Base-by-base conservation (phyloP, 257 asterid genomes). In the Apocynum venetum region DNA sequence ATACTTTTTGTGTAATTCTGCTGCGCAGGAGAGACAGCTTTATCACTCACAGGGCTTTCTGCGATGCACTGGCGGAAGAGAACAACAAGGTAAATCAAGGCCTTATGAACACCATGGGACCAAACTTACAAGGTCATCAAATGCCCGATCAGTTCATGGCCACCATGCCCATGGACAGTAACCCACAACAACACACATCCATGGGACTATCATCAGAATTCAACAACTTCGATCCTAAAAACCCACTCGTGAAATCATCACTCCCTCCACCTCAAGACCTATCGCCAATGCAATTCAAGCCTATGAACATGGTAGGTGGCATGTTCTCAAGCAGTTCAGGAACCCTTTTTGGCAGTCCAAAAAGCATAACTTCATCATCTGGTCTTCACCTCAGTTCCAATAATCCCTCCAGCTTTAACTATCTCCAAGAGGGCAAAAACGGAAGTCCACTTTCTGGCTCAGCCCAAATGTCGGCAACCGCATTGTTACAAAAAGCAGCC, bases 1-100 rank as follows among this genome's bases (percentile, higher is more conserved):
- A 25, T 25, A 25, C 31, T 25, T 25, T 25, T 25, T 25, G 31
- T 25, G 31, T 25, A 25, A 57, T 75, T 59, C 3, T 40, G 36
- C 6, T 40, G 36, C 6, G 36, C 94, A 91, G 98, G 96, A 86
- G 98, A 77, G 98, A 93, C 84, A 93, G 98, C 86, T 92, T 93
- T 81, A 90, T 93, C 64, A 92, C 98, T n/a, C 98, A 93, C 75
- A 86, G 98, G 74, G 97, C 97, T 6, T 93, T 93, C 81, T 93
- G 98, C 48, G 98, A 93, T 67, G 98, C 98, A 68, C 65, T 93
- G 56, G 92, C 98, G 0, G 98, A 93, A 82, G 98, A 93, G 81
- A 93, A 93, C 89, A 91, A 77, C 87, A 93, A 93, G 80, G 91
- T 88, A 76, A 91, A 88, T 76, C 96, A 83, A 80, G 84, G 85